phyloP scores from a whole-genome alignment of 2,329 filamentous ascomycete species.

The Xylariales sp. region DNA sequence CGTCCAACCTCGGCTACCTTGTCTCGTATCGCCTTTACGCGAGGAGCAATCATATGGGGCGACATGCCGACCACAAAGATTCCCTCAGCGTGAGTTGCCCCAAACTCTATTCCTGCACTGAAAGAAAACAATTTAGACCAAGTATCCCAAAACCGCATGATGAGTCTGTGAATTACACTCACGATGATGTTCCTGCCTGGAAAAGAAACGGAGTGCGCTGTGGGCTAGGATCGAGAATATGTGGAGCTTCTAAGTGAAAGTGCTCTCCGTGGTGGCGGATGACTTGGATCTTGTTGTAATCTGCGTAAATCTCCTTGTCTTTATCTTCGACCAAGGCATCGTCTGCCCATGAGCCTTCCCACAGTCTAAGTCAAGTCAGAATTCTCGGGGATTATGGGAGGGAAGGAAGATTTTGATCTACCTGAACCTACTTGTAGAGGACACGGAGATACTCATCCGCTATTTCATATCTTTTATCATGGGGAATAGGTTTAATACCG shows the following conservation, averaged over 20 bases:
- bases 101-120: too few species aligned
- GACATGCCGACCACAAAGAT: slow-evolving; percentile 54
- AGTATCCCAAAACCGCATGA: too few species aligned
- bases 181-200: neutral
- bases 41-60: slow-evolving; percentile 41
- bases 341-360: too few species aligned
- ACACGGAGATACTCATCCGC: neutral
- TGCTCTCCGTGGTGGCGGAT: neutral
- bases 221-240: neutral
- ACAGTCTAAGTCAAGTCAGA: too few species aligned
- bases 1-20: slow-evolving; percentile 45
- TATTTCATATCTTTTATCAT: neutral
- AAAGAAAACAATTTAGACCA: too few species aligned
- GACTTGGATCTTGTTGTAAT: too few species aligned
- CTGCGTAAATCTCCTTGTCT: too few species aligned
- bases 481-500: neutral
- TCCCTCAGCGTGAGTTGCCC: slow-evolving; percentile 52
- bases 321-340: too few species aligned
- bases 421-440: too few species aligned
- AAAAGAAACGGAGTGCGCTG: neutral
- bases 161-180: too few species aligned
- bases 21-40: slow-evolving; percentile 46
- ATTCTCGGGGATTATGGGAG: too few species aligned
- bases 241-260: neutral
- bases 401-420: too few species aligned